A percentile compares a stretch with the other conserved stretches of the same genome.
These are phyloP conservation scores for Syzygium malaccense DNA, from an alignment of 441 rosid genomes.

Conservation along the genomic window DNA sequence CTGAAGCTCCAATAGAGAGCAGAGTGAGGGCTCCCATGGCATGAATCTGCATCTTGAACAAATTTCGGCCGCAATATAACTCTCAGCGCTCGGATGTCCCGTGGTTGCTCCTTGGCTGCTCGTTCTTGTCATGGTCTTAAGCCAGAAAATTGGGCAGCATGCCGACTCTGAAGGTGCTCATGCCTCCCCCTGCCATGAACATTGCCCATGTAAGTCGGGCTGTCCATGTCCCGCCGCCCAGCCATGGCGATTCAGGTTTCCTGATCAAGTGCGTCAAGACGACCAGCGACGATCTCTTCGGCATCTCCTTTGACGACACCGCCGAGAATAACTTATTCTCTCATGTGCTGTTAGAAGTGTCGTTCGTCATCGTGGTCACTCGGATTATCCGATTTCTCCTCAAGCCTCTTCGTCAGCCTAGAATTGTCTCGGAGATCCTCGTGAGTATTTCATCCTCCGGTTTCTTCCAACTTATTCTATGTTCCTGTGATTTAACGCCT, in stretches of 20 bases:
- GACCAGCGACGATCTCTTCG: constrained; percentile 14
- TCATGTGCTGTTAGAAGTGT: constrained; percentile 28
- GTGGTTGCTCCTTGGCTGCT: neutral
- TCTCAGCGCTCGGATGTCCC: neutral
- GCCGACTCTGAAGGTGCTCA: neutral
- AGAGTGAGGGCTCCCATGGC: neutral
- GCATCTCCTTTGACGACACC: constrained; percentile 35
- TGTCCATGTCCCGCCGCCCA: neutral
- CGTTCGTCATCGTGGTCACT: constrained; percentile 26
- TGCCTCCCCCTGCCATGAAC: neutral
- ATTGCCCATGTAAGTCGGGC: neutral
- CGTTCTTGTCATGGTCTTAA: neutral
- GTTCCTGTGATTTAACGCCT: neutral
- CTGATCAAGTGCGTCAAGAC: constrained; percentile 23
- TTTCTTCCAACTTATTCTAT: neutral
- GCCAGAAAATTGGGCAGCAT: neutral
- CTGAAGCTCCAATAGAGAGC: neutral
- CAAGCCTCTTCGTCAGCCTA: constrained; percentile 66
- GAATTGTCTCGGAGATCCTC: constrained; percentile 54
- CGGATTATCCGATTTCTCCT: constrained; percentile 37
- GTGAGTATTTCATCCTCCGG: constrained; percentile 25
- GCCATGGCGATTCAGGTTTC: neutral
- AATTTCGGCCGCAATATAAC: neutral
- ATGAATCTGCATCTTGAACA: neutral
- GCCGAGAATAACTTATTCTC: constrained; percentile 33